Base-by-base conservation (phyloP, 225 moss, liverwort and hornwort species). In the Physcomitrium patens region DNA sequence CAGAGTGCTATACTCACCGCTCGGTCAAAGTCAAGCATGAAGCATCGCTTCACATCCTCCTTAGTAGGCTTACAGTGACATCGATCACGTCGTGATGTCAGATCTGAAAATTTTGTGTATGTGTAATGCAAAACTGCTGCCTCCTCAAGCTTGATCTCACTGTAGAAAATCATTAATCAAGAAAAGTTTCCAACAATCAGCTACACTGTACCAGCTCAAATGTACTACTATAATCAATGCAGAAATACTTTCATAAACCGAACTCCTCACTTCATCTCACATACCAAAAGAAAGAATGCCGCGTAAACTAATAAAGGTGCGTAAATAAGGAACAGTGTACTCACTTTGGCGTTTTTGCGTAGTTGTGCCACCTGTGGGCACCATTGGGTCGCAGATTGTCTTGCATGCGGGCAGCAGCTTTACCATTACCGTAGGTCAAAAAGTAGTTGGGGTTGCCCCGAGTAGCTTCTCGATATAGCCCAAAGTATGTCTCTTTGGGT, bases 341-440 rank as follows among this genome's bases (percentile, higher is more conserved):
- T 77, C 50, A 99, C 99, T 93, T 99, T 10, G 99, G 99, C 71
- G 78, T 78, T 81, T 99, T 99, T 76, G 90, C 93, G 77, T 99
- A 99, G 74, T 99, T 99, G 76, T 99, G 99, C 99, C 99, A 99
- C 76, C 99, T 95, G 71, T 99, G 99, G n/a, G 99, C 99, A 57
- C 99, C 99, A 84, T 99, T 99, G 12, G 99, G 99, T 72, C 99
- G 89, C 61, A 99, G 70, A 72, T 95, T 77, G 75, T 88, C 90
- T 83, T 95, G 92, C 67, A 99, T 78, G 14, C 99, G 95, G 42
- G 99, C 95, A 74, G 99, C 99, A 81, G 99, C 93, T 84, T 99
- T 99, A 69, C 99, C 99, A 67, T 99, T 99, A 41, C 99, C 99
- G 58, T 99, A 99, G 0, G 99, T 99, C 82, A 99, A 80, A 73